These are phyloP conservation scores for Penicillium sp. DNA, from an alignment of 2,329 filamentous ascomycete species.

Conservation along the genomic window DNA sequence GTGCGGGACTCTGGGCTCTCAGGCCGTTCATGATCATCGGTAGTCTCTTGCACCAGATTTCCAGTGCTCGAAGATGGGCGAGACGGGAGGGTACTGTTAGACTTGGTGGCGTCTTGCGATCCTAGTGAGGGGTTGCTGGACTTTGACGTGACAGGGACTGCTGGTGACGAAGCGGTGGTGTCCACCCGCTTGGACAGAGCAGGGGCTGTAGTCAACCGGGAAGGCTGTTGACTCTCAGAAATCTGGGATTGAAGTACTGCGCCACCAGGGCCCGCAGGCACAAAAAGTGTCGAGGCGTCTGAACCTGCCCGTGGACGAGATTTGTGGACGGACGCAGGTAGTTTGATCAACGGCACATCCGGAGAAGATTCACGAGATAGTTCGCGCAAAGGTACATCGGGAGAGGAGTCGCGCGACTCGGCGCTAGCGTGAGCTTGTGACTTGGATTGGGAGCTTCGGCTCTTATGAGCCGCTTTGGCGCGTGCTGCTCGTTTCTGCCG, in stretches of 20 bases:
- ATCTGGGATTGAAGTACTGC: neutral
- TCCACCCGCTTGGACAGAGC: neutral
- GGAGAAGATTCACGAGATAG: neutral
- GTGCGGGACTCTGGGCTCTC: too few relatives aligned
- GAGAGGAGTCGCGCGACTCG: neutral
- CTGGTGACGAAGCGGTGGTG: too few relatives aligned
- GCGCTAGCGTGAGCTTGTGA: too few relatives aligned
- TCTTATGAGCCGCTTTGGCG: neutral
- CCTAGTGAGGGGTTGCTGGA: too few relatives aligned
- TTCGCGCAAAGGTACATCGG: neutral
- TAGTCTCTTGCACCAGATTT: too few relatives aligned
- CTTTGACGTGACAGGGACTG: too few relatives aligned
- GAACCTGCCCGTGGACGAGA: neutral
- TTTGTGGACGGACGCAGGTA: neutral
- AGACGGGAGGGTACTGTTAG: too few relatives aligned
- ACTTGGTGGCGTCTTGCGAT: too few relatives aligned
- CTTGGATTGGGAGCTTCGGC: too few relatives aligned
- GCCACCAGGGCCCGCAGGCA: neutral
- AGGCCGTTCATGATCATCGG: too few relatives aligned
- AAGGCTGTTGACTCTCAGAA: neutral
- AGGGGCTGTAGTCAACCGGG: neutral
- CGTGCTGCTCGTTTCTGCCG: neutral
- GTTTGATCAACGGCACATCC: neutral
- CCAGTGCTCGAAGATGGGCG: too few relatives aligned
- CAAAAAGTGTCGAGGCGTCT: conserved; percentile 13